Percentiles rank a stretch among this genome's conserved stretches.
These are phyloP conservation scores for Cystobasidium ongulense DNA, from an alignment of 768 basidiomycete genomes.

Conservation along the genomic window DNA sequence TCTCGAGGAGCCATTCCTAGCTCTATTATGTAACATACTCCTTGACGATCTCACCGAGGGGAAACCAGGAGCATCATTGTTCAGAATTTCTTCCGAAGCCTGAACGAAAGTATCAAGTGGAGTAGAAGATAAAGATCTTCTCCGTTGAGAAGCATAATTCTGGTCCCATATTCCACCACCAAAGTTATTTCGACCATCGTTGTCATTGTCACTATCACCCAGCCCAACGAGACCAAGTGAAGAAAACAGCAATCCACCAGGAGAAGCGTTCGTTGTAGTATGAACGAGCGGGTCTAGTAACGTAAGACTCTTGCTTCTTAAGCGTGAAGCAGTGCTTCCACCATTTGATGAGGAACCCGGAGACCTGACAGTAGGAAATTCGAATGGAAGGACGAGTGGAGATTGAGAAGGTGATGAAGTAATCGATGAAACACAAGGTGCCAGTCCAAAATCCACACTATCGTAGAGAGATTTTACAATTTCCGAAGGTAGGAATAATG, in stretches of 20 bases:
- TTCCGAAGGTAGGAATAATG: slow-evolving; percentile 12
- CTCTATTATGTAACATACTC: neutral
- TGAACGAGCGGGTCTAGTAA: neutral
- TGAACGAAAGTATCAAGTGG: neutral
- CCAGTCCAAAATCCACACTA: slow-evolving; percentile 18
- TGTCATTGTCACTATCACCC: neutral
- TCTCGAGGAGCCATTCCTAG: neutral
- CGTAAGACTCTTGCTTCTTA: neutral
- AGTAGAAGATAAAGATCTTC: neutral
- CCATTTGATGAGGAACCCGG: neutral
- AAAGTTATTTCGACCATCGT: neutral
- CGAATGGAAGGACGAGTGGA: neutral
- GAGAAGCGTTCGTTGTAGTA: neutral
- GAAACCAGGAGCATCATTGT: neutral
- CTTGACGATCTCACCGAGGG: neutral
- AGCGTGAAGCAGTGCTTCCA: neutral
- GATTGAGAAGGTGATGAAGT: slow-evolving; percentile 7
- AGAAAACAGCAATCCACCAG: slow-evolving; percentile 10
- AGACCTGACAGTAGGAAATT: neutral
- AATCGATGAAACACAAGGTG: neutral
- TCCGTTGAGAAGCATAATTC: neutral
- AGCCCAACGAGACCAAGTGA: slow-evolving; percentile 10
- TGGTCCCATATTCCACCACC: neutral
- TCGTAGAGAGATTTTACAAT: slow-evolving; percentile 21
- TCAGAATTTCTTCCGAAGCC: neutral